Percentiles rank a stretch among this genome's conserved stretches.
Conservation (phyloP, 2,329 filamentous ascomycete species). For the Epichloe gansuensis region DNA sequence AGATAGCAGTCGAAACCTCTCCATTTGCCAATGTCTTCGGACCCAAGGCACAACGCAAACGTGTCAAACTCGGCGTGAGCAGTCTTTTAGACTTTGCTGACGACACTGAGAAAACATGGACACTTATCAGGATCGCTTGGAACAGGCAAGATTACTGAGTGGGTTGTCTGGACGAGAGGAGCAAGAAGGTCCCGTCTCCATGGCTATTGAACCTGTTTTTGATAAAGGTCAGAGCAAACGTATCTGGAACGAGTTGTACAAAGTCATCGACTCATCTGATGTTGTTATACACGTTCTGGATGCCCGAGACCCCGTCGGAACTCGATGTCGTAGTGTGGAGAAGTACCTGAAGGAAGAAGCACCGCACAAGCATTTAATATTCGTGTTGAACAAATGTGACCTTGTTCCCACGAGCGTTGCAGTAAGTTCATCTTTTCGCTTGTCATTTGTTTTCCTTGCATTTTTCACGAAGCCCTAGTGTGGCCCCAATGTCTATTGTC, state of each 20-base stretch:
- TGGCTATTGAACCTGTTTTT: slow-evolving; percentile 77
- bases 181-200: slow-evolving; percentile 38
- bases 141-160: slow-evolving; percentile 65
- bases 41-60: slow-evolving; percentile 83
- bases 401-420: slow-evolving; percentile 84
- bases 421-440: slow-evolving; percentile 52
- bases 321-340: slow-evolving; percentile 64
- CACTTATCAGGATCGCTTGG: slow-evolving; percentile 65
- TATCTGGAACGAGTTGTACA: slow-evolving; percentile 94
- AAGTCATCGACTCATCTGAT: slow-evolving; percentile 90
- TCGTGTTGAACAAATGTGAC: slow-evolving; percentile 44
- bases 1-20: slow-evolving; percentile 80
- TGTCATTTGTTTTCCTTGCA: neutral
- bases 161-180: slow-evolving; percentile 49
- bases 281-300: slow-evolving; percentile 93
- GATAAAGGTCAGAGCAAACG: slow-evolving; percentile 89
- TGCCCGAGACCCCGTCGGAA: slow-evolving; percentile 79
- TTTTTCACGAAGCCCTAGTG: slow-evolving; percentile 12
- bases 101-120: slow-evolving; percentile 69
- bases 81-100: slow-evolving; percentile 73
- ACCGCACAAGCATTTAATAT: slow-evolving; percentile 78
- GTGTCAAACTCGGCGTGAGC: slow-evolving; percentile 77
- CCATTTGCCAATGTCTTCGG: slow-evolving; percentile 87
- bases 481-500: slow-evolving; percentile 59
- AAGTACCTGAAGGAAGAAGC: slow-evolving; percentile 91